Base-by-base conservation (phyloP, 2,329 filamentous ascomycete genomes). In the Colletotrichum kahawae region DNA sequence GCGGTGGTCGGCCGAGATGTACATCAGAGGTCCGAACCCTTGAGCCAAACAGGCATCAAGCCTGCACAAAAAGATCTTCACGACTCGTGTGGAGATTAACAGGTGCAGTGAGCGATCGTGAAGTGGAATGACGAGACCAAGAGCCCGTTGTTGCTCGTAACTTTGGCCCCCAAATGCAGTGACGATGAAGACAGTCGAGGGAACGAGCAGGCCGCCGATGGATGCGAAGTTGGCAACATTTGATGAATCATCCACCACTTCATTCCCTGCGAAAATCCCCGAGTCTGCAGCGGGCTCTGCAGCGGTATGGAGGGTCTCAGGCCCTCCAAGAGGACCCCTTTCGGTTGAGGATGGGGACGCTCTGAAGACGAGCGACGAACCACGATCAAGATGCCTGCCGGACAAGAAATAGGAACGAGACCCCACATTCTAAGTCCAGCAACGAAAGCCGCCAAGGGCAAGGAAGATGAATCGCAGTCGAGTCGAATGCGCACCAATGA, bases 221-320 rank as follows among this genome's bases (percentile, higher is more conserved):
- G 27, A 56, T 57, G 31, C 71, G 33, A 71, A 57, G 51, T 36
- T 29, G 29, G 24, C 21, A 51, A 31, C 54, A 36, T 65, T 31
- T 71, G 54, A 60, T 74, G 71, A 74, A 71, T 67, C 60, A 54
- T 62, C 67, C 60, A 64, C 36, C 63, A 10, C 34, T 34, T 71
- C 21, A 38, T 54, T 66, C 71, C 71, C 71, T 74, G 71, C 67
- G 71, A 62, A 74, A 71, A 74, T 74, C 71, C 65, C 71, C 62
- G 67, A 74, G 36, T 74, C 71, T 71, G 71, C 71, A 74, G 71
- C 71, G 71, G 67, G 54, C 71, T 74, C 67, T 71, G 71, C 71
- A 74, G 67, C 71, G 68, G 71, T 36, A 71, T 66, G 54, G 71
- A 67, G 67, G 67, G 71, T 74, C 71, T 71, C 67, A 62, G 51